Evolutionary conservation across 495 filamentous ascomycete genomes (phyloP), one percentile per base, ranked within the genome.

Genomic region (Xylaria flabelliformis): DNA sequence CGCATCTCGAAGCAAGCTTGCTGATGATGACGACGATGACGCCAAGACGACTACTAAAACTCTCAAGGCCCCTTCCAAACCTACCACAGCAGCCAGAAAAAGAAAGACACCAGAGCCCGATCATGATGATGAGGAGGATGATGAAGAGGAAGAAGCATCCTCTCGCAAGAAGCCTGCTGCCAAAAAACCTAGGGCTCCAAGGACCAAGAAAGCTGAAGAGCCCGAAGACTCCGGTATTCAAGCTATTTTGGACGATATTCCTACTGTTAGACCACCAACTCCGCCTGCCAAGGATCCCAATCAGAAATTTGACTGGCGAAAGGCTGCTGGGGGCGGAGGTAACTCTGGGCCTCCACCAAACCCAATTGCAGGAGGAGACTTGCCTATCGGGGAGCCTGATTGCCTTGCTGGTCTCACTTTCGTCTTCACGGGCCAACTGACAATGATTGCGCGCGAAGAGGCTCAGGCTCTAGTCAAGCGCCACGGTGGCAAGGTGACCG

Each of bases 391-490:
- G 9, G 91, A 89, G 64, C 93, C 96, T 19, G 95, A 98, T 74
- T 99, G 96, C 79, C 86, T 99, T 63, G 90, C 93, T 55, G 97
- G 96, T n/a, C 83, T 98, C 70, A 90, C 90, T 0, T 99, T 99
- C 75, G 96, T 99, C n/a, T 99, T 99, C 73, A 98, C 96, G 17
- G 96, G 96, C 29, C 83, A 97, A 24, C 85, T 97, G 41, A 87
- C 92, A 48, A 90, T 87, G 0, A 83, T 98, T 59, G 91, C 90
- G 34, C 90, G 96, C 66, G 92, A 94, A n/a, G 93, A 97, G 70
- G 97, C 91, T 32, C 92, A 95, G 72, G 89, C 88, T 41, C 83
- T 99, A 6, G 93, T 98, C 29, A 98, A 98, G 78, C 89, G 91
- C 68, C 93, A 97, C 81, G 97, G 96, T 53, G 96, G 97, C 73